Evolutionary conservation across 345 rosid genomes (phyloP).

Genomic region (Salix brachista): DNA sequence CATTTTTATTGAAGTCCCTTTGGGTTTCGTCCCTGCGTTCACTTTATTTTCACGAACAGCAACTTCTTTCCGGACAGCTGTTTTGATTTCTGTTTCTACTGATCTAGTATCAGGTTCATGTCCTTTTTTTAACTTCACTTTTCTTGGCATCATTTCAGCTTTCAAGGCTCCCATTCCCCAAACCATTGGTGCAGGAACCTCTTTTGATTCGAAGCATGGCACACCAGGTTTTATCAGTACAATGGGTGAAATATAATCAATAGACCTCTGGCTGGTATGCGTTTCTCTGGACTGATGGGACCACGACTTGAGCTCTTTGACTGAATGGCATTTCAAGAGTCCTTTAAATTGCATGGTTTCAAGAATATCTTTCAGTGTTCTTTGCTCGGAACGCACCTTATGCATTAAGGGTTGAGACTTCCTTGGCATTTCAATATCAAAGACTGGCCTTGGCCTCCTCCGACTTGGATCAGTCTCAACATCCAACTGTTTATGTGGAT

Average conservation of each 20-base stretch:
- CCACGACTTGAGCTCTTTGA: slow-evolving; percentile 15
- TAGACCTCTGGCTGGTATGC: slow-evolving; percentile 22
- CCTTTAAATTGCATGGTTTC: slow-evolving; percentile 46
- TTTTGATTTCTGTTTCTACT: slow-evolving; percentile 27
- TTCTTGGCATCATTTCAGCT: slow-evolving; percentile 22
- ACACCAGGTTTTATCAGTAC: slow-evolving; percentile 58
- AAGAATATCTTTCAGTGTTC: slow-evolving; percentile 45
- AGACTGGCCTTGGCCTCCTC: slow-evolving; percentile 25
- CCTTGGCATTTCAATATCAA: slow-evolving; percentile 34
- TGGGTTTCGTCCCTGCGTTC: slow-evolving; percentile 21
- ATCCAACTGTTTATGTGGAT: slow-evolving; percentile 23
- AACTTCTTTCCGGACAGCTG: slow-evolving; percentile 26
- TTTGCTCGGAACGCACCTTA: slow-evolving; percentile 23
- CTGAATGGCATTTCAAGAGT: slow-evolving; percentile 30
- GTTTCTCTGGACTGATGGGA: slow-evolving; percentile 16
- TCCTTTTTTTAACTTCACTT: slow-evolving; percentile 33
- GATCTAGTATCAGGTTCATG: slow-evolving; percentile 23
- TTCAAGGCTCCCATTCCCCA: slow-evolving; percentile 17
- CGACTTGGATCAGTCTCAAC: slow-evolving; percentile 18
- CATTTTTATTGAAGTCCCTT: slow-evolving; percentile 22
- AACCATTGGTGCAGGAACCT: slow-evolving; percentile 15
- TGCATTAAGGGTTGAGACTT: slow-evolving; percentile 27
- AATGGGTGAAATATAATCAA: slow-evolving; percentile 38
- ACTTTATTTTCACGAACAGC: slow-evolving; percentile 9
- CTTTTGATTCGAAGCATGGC: slow-evolving; percentile 23